Base-by-base conservation (phyloP, 805 yeast species). In the Yamadazyma sp. region DNA sequence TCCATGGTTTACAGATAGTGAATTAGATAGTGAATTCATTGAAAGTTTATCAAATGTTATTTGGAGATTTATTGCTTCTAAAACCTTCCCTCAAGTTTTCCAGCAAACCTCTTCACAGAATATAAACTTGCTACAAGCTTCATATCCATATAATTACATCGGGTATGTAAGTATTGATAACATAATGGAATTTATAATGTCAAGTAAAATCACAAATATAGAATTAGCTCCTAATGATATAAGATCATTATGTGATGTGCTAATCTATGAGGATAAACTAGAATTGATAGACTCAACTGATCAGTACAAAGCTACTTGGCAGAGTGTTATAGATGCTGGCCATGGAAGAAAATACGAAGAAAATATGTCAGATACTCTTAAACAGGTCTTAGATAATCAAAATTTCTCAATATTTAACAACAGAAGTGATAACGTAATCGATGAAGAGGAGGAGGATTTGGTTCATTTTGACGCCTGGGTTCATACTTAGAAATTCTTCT, bases 1-100 rank as follows among this genome's bases (percentile, higher is more conserved):
- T 4, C 98, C 98, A 4, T 93, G 98, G 98, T 93, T 89, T 55
- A 88, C 97, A 0, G 98, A 93, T 55, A 80, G 89, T 23, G 98
- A 93, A 59, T 70, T 93, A 38, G 98, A 93, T 55, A 80, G 87
- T 3, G 98, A 91, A 58, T 93, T 93, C 52, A 89, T 93, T 39
- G 91, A 86, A 46, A 78, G 87, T 31, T 63, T 93, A 36, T 59
- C 86, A 45, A 78, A 86, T 14, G 89, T 89, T 27, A 79, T 89
- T 6, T 93, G 97, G 96, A 71, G 93, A 47, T 91, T 67, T 58
- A 80, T 86, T 7, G 85, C 91, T 2, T 74, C 79, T 21, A 77
- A 75, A 47, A 76, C 96, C 0, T 84, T 70, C 52, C 96, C 97
- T 3, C 69, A 76, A 36, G 84, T 84, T 14, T 80, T 84, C 55